These are phyloP conservation scores for Silene coronaria DNA, from an alignment of 179 eudicot species.

Conservation along the genomic window DNA sequence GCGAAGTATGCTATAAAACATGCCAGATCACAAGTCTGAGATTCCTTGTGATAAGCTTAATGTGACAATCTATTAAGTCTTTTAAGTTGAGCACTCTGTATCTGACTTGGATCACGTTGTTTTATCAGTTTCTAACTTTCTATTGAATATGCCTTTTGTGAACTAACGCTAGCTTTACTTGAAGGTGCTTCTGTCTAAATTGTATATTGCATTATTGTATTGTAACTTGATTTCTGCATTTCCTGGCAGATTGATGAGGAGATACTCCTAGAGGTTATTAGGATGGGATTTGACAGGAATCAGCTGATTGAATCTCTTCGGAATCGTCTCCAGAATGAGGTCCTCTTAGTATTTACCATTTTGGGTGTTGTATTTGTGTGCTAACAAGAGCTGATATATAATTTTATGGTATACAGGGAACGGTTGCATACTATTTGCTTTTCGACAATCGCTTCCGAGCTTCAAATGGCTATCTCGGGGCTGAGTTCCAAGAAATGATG, in stretches of 20 bases:
- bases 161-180: constrained; percentile 6
- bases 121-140: background rate
- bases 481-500: constrained; percentile 86
- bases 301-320: constrained; percentile 73
- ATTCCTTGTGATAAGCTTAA: background rate
- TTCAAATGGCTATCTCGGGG: constrained; percentile 82
- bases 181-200: background rate
- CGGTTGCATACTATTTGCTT: constrained; percentile 87
- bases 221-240: background rate
- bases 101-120: background rate
- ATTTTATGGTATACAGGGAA: constrained; percentile 47
- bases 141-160: too few species aligned
- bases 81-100: background rate
- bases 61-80: background rate
- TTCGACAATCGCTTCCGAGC: constrained; percentile 80
- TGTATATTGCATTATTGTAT: background rate
- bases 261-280: constrained; percentile 79
- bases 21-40: background rate
- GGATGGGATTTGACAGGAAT: constrained; percentile 83
- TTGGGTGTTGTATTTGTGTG: constrained; percentile 4
- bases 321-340: constrained; percentile 84
- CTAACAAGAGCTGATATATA: constrained; percentile 17
- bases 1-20: background rate
- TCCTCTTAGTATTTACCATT: constrained; percentile 17
- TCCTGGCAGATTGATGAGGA: constrained; percentile 81